Percentiles rank a stretch among this genome's conserved stretches.
Evolutionary conservation across 2,329 filamentous ascomycete genomes (phyloP).

Genomic region (Sporothrix dimorphospora): DNA sequence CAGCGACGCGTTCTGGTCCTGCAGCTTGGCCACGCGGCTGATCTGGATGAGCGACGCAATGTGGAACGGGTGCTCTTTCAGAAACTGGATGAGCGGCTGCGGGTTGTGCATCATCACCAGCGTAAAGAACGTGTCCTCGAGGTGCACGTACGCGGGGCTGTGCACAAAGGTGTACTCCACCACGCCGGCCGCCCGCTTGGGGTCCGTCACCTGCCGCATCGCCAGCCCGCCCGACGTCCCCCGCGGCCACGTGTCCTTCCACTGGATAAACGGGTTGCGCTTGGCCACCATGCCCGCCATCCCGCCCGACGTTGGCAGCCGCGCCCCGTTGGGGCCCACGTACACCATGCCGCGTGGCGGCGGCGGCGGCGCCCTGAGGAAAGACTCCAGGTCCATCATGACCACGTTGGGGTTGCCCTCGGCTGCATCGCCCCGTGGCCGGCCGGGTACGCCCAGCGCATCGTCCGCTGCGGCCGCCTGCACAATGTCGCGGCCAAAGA

Average conservation of each 20-base stretch:
- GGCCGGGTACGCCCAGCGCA: constrained; percentile 41
- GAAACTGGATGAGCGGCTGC: constrained; percentile 75
- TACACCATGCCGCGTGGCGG: constrained; percentile 26
- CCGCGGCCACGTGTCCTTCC: constrained; percentile 84
- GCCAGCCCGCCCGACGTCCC: constrained; percentile 78
- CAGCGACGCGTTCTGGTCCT: constrained; percentile 68
- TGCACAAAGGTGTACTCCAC: constrained; percentile 80
- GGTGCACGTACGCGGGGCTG: constrained; percentile 69
- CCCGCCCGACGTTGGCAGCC: constrained; percentile 45
- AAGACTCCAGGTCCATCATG: constrained; percentile 60
- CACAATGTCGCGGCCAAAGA: constrained; percentile 62
- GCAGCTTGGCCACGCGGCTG: constrained; percentile 18
- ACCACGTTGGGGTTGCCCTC: constrained; percentile 42
- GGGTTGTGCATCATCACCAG: constrained; percentile 85
- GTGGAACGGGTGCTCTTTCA: constrained; percentile 64
- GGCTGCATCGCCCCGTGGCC: constrained; percentile 35
- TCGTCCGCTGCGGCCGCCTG: constrained; percentile 57
- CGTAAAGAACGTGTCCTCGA: constrained; percentile 75
- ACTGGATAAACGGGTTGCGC: constrained; percentile 82
- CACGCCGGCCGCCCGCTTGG: constrained; percentile 45
- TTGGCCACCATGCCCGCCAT: constrained; percentile 71
- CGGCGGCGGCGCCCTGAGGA: constrained; percentile 43
- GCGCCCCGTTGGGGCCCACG: constrained; percentile 8
- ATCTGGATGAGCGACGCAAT: constrained; percentile 10
- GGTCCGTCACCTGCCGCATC: constrained; percentile 55